A percentile compares a stretch with the other conserved stretches of the same genome.
These are phyloP conservation scores for Avena sativa DNA, from an alignment of 176 grass and related monocot species.

Conservation along the genomic window DNA sequence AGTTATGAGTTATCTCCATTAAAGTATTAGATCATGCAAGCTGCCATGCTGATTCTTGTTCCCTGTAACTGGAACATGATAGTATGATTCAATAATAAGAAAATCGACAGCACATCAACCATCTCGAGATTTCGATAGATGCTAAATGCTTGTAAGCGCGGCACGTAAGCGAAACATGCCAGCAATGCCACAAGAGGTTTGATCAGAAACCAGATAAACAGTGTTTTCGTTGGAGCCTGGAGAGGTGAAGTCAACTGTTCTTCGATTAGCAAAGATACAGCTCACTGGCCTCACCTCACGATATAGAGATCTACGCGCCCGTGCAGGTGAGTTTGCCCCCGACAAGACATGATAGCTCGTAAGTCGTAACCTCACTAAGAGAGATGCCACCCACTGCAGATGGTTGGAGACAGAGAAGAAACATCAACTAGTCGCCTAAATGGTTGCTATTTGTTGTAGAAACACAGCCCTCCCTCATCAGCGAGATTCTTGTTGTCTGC, in stretches of 20 bases:
- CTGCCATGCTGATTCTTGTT: slow-evolving; percentile 36
- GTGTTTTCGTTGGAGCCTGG: neutral
- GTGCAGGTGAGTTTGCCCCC: neutral
- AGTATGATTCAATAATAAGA: neutral
- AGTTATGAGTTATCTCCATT: slow-evolving; percentile 3
- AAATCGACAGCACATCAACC: slow-evolving; percentile 4
- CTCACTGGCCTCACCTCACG: neutral
- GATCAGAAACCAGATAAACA: slow-evolving; percentile 16
- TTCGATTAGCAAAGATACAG: neutral
- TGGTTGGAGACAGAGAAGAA: slow-evolving; percentile 3
- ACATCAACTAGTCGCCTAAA: neutral
- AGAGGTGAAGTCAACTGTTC: slow-evolving; percentile 32
- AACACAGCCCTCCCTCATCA: neutral
- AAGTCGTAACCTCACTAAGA: neutral
- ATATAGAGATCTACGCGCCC: slow-evolving; percentile 4
- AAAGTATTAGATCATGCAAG: neutral
- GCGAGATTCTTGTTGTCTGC: slow-evolving; percentile 37
- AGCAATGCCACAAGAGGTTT: neutral
- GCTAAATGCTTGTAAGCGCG: neutral
- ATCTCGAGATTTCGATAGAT: slow-evolving; percentile 26
- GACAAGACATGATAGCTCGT: neutral
- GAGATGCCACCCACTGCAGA: neutral
- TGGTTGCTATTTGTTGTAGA: neutral
- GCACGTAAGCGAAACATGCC: neutral
- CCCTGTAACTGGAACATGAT: slow-evolving; percentile 27